Evolutionary conservation across 805 yeast genomes (phyloP).

Genomic region (Zygoascus flipseniorum): DNA sequence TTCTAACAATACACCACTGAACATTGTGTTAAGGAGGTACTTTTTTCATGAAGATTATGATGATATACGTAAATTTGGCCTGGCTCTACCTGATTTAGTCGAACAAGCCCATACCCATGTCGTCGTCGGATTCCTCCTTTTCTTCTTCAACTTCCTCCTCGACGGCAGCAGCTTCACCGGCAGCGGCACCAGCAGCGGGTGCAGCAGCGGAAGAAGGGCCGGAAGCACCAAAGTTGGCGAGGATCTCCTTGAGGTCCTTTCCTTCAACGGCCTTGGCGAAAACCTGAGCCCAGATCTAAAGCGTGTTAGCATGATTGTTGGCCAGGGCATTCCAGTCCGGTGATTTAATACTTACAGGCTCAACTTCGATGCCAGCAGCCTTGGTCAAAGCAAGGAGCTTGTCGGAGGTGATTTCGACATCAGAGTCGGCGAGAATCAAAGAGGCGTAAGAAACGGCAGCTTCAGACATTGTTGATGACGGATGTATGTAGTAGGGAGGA

Average conservation of each 20-base stretch:
- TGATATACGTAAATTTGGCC: background rate
- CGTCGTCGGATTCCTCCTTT: conserved; percentile 53
- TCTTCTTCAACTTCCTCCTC: conserved; percentile 47
- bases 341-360: conserved; percentile 32
- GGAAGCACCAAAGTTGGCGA: conserved; percentile 59
- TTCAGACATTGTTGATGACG: conserved; percentile 32
- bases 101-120: conserved; percentile 93
- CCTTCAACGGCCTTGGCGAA: conserved; percentile 86
- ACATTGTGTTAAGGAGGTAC: too few species aligned
- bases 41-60: background rate
- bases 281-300: conserved; percentile 70
- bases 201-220: conserved; percentile 64
- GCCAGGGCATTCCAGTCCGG: background rate
- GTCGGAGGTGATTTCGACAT: conserved; percentile 83
- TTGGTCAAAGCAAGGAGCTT: conserved; percentile 68
- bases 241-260: conserved; percentile 75
- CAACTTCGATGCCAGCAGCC: conserved; percentile 78
- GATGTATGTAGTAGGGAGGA: conserved; percentile 1
- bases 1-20: too few species aligned
- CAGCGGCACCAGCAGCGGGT: conserved; percentile 52
- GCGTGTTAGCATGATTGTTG: background rate
- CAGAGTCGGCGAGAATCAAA: conserved; percentile 95
- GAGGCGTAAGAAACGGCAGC: conserved; percentile 97
- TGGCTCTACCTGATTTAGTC: conserved; percentile 42
- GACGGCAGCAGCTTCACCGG: conserved; percentile 56